Conservation (phyloP, 768 basidiomycete species). For the Roridomyces roridus region DNA sequence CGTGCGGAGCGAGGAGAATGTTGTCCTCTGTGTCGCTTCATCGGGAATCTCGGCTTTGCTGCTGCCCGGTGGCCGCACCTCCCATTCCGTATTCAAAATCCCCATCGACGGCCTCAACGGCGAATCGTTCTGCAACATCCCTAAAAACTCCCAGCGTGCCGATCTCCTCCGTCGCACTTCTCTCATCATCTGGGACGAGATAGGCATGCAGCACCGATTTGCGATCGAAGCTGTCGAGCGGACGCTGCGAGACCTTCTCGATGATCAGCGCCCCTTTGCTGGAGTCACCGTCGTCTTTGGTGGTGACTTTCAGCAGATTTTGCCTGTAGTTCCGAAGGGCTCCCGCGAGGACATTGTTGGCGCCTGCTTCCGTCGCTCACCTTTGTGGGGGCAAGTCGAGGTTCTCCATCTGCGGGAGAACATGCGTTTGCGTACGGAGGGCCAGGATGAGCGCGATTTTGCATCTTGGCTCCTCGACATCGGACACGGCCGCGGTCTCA, state of each 20-base stretch:
- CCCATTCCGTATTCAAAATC: constrained; percentile 17
- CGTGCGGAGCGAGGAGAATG: background rate
- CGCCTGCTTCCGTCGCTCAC: constrained; percentile 1
- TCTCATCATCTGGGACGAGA: constrained; percentile 2
- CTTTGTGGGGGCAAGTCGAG: background rate
- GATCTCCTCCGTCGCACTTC: background rate
- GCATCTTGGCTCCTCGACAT: background rate
- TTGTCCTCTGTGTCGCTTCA: constrained; percentile 11
- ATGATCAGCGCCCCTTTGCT: background rate
- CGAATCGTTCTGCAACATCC: constrained; percentile 2
- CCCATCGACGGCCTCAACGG: constrained; percentile 4
- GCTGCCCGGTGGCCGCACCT: constrained; percentile 1
- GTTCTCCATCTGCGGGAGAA: background rate
- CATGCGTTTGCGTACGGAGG: background rate
- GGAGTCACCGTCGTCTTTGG: background rate
- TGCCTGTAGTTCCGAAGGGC: constrained; percentile 5
- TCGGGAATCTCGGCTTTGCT: constrained; percentile 7
- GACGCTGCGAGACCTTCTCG: constrained; percentile 1
- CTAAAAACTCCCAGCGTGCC: constrained; percentile 9
- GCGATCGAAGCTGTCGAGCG: constrained; percentile 5
- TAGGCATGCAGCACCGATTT: constrained; percentile 2
- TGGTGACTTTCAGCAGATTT: constrained; percentile 1
- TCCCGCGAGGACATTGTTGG: background rate
- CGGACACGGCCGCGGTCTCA: background rate
- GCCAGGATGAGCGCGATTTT: constrained; percentile 3